A percentile compares a stretch with the other conserved stretches of the same genome.
Evolutionary conservation across 768 basidiomycete species (phyloP).

Genomic region (Sarcodon aspratus): DNA sequence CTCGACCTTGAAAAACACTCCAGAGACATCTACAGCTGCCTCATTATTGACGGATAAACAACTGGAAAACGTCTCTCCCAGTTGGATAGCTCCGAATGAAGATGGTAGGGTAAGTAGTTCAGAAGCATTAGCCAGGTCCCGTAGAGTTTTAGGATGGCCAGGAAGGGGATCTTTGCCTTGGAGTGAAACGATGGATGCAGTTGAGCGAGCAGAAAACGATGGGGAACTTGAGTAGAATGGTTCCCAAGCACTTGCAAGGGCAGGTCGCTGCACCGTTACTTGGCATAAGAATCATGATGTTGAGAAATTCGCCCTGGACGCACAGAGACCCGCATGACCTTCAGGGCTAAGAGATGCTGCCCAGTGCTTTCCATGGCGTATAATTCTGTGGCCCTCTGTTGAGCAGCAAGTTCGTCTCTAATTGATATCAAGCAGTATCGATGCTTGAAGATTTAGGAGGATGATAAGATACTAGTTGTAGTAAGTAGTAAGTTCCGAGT

Average conservation of each 20-base stretch:
- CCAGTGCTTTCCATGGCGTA: conserved; percentile 37
- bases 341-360: conserved; percentile 58
- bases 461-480: too few relatives aligned
- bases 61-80: conserved; percentile 83
- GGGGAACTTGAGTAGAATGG: conserved; percentile 81
- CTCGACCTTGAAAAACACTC: conserved; percentile 61
- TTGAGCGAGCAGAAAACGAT: conserved; percentile 73
- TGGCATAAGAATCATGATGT: conserved; percentile 3
- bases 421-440: too few relatives aligned
- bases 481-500: too few relatives aligned
- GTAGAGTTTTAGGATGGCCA: conserved; percentile 73
- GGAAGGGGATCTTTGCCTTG: conserved; percentile 61
- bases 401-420: too few relatives aligned
- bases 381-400: too few relatives aligned
- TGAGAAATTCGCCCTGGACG: conserved; percentile 19
- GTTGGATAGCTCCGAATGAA: conserved; percentile 77
- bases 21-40: conserved; percentile 47
- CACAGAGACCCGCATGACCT: conserved; percentile 85
- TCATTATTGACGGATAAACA: conserved; percentile 80
- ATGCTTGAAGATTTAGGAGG: too few relatives aligned
- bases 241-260: conserved; percentile 68
- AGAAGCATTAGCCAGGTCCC: conserved; percentile 70
- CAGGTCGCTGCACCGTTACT: conserved; percentile 44
- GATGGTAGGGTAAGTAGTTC: conserved; percentile 74
- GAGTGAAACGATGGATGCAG: conserved; percentile 64